These are phyloP conservation scores for Leptographium wingfieldii DNA, from an alignment of 2,329 filamentous ascomycete species.

Conservation along the genomic window DNA sequence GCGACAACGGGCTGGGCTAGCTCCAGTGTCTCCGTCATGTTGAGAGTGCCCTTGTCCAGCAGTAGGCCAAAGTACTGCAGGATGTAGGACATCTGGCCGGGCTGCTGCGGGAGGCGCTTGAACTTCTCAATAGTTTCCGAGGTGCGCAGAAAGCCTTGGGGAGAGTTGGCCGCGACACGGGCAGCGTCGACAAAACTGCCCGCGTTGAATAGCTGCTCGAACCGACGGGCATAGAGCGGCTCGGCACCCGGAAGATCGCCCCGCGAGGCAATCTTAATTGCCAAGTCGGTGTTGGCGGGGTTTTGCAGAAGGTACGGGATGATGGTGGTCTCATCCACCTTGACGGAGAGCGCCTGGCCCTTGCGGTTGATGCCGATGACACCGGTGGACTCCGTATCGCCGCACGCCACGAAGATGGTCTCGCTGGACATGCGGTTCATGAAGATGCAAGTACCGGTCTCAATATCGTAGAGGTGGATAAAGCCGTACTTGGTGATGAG, in stretches of 20 bases:
- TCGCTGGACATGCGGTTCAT: constrained; percentile 99
- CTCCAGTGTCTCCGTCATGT: constrained; percentile 88
- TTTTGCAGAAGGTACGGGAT: constrained; percentile 95
- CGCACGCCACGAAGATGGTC: constrained; percentile 90
- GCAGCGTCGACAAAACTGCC: constrained; percentile 81
- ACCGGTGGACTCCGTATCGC: constrained; percentile 72
- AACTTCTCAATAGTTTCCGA: constrained; percentile 92
- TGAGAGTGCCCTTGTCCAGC: constrained; percentile 85
- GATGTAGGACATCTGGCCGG: constrained; percentile 83
- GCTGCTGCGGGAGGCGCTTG: constrained; percentile 70
- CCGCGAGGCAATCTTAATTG: constrained; percentile 90
- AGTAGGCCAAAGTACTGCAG: constrained; percentile 97
- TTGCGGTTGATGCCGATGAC: constrained; percentile 95
- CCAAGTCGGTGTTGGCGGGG: constrained; percentile 83
- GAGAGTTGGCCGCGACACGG: constrained; percentile 93
- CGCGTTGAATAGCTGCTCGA: constrained; percentile 70
- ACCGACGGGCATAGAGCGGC: constrained; percentile 82
- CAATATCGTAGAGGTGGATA: constrained; percentile 96
- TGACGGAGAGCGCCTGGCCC: constrained; percentile 90
- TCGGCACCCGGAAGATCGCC: constrained; percentile 91
- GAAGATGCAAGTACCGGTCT: constrained; percentile 91
- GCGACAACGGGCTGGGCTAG: constrained; percentile 82
- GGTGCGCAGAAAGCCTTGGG: constrained; percentile 87
- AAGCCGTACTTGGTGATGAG: constrained; percentile 98
- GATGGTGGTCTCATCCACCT: constrained; percentile 80